Percentiles rank a stretch among this genome's conserved stretches.
phyloP scores from a whole-genome alignment of 192 early-diverging fungal genomes.

The Kickxella alabastrina region DNA sequence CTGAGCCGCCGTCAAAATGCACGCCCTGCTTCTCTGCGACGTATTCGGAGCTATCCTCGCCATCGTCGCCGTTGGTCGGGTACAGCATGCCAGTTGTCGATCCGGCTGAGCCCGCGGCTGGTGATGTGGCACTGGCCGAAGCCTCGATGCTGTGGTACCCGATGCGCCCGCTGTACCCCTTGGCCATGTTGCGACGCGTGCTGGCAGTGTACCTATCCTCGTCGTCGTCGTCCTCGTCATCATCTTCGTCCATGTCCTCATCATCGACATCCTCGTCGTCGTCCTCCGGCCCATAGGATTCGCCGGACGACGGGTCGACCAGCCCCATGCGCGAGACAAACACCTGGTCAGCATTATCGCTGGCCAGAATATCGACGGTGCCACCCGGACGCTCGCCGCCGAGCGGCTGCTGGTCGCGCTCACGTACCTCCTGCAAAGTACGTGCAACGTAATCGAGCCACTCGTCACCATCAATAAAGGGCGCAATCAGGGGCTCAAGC shows the following conservation, averaged over 20 bases:
- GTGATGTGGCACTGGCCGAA: not conserved
- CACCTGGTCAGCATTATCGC: slow-evolving; percentile 20
- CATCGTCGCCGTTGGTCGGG: slow-evolving; percentile 29
- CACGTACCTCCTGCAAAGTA: slow-evolving; percentile 36
- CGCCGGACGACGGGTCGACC: slow-evolving; percentile 24
- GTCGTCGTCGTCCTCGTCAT: slow-evolving; percentile 30
- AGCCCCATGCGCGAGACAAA: slow-evolving; percentile 52
- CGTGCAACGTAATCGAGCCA: slow-evolving; percentile 49
- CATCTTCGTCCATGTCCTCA: slow-evolving; percentile 19
- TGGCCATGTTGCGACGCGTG: not conserved
- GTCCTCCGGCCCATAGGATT: slow-evolving; percentile 24
- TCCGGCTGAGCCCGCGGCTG: not conserved
- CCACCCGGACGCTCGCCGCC: slow-evolving; percentile 46
- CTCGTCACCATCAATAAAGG: slow-evolving; percentile 47
- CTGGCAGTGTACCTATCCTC: slow-evolving; percentile 2
- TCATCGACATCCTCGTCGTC: slow-evolving; percentile 30
- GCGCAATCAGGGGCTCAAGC: slow-evolving; percentile 42
- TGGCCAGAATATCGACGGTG: slow-evolving; percentile 4
- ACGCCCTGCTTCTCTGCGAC: slow-evolving; percentile 8
- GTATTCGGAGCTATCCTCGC: slow-evolving; percentile 21
- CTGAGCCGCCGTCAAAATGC: slow-evolving; percentile 16
- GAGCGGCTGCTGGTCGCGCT: slow-evolving; percentile 49
- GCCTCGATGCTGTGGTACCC: not conserved
- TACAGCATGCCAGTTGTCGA: slow-evolving; percentile 7
- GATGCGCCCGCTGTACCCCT: slow-evolving; percentile 1